Base-by-base conservation (phyloP, 2,329 filamentous ascomycete genomes). In the Sclerotinia minor region DNA sequence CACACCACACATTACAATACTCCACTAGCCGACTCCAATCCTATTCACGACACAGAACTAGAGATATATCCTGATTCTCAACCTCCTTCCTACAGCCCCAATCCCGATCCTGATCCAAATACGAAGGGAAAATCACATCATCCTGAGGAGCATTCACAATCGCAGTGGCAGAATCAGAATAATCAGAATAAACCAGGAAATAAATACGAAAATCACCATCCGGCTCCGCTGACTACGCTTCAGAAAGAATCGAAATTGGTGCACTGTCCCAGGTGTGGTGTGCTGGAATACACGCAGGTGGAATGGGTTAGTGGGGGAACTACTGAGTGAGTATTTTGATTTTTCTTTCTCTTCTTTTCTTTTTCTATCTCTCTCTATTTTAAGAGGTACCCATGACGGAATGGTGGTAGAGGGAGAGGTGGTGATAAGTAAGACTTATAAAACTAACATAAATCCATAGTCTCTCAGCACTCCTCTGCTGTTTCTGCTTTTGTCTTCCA, bases 201-300 rank as follows among this genome's bases (percentile, higher is more conserved):
- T 3, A 13, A 35, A 35, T 54, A 54, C 21, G 29, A 29, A 44
- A 17, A 24, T 11, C 55, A 58, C 11, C 7, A 44, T 58, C 24
- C n/a, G 8, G 38, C 35, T 3, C 55, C 55, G 0, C 24, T 58
- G 35, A 19, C 35, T 15, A 17, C 35, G 1, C 35, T 58, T 3
- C 38, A 58, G 17, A 41, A 58, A n/a, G 55, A 58, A 58, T 44
- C 55, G 35, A 58, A 38, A 41, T 44, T 58, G 55, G 38, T 58
- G 55, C 9, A n/a, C 24, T 58, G 55, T 44, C 55, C 38, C 3
- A 41, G n/a, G 38, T 58, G 55, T 29, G 24, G 55, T 3, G 38
- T 26, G 7, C 2, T 38, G 17, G 55, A 41, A 15, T 58, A 44
- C 44, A 58, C 38, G 38, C n/a, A 5, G 35, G 55, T 58, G 38